Conservation (phyloP, 176 grass and related monocot genomes). For the Musa acuminata region DNA sequence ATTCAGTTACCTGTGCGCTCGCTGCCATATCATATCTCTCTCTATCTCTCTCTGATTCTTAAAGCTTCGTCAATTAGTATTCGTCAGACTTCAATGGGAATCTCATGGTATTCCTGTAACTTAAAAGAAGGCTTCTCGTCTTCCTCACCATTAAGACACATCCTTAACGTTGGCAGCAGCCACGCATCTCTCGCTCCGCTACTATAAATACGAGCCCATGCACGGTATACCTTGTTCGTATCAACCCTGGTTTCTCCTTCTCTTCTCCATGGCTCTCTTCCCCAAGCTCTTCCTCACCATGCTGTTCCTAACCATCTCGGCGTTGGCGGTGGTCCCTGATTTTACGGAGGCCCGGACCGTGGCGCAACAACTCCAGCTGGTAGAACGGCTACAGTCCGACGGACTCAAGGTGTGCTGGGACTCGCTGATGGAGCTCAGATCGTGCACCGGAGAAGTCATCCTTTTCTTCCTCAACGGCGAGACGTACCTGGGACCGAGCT, state of each 20-base stretch:
- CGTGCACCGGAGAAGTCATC: slow-evolving; percentile 5
- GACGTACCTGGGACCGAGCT: slow-evolving; percentile 4
- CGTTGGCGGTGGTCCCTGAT: neutral
- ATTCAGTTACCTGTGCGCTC: too few species aligned
- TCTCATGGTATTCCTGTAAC: neutral
- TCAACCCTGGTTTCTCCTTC: neutral
- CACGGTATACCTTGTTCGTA: too few species aligned
- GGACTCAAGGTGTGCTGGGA: neutral
- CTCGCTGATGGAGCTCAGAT: slow-evolving; percentile 9
- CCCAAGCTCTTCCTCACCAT: neutral
- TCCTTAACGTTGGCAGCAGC: too few species aligned
- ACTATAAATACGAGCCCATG: too few species aligned
- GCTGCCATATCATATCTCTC: too few species aligned
- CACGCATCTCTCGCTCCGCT: too few species aligned
- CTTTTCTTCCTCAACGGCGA: slow-evolving; percentile 19
- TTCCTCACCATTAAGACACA: neutral
- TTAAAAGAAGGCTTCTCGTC: neutral
- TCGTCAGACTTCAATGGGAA: too few species aligned
- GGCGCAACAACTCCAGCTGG: neutral
- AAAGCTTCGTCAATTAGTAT: too few species aligned
- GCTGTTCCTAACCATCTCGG: neutral
- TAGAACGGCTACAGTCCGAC: slow-evolving; percentile 1
- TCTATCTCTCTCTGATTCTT: too few species aligned
- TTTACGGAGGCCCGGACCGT: neutral
- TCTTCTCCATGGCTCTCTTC: neutral